phyloP scores from a whole-genome alignment of 1,284 basidiomycete species.

The Cryptococcus amylolentus region DNA sequence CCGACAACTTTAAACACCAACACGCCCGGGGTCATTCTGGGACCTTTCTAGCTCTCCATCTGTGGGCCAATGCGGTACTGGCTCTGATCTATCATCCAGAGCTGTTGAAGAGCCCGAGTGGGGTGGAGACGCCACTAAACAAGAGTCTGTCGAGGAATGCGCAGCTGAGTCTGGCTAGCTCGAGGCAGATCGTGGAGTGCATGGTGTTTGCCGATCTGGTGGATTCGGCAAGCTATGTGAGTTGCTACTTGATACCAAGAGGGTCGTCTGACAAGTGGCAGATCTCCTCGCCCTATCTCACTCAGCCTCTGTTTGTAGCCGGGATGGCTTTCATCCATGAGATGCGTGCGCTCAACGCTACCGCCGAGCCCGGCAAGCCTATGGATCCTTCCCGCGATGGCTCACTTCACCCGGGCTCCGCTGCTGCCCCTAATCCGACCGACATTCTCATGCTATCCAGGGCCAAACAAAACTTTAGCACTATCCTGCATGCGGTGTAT shows the following conservation, averaged over 20 bases:
- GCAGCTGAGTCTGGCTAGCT: conserved; percentile 46
- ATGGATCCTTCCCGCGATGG: neutral
- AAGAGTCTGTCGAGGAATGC: conserved; percentile 46
- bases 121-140: conserved; percentile 49
- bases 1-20: conserved; percentile 51
- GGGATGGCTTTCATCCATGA: conserved; percentile 50
- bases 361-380: conserved; percentile 1
- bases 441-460: conserved; percentile 47
- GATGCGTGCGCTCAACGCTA: conserved; percentile 36
- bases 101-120: conserved; percentile 46
- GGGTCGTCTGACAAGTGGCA: conserved; percentile 6
- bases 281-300: conserved; percentile 22
- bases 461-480: conserved; percentile 46
- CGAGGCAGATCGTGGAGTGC: conserved; percentile 51
- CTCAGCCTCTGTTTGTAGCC: conserved; percentile 26
- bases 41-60: conserved; percentile 35
- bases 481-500: conserved; percentile 41
- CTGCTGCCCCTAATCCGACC: conserved; percentile 22
- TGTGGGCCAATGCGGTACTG: conserved; percentile 51
- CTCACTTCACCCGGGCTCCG: neutral
- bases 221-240: conserved; percentile 39
- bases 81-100: conserved; percentile 52
- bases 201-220: conserved; percentile 49
- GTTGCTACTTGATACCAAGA: conserved; percentile 6
- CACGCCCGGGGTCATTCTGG: conserved; percentile 46